Evolutionary conservation across 176 grass and related monocot genomes (phyloP), one percentile per base, ranked within the genome.

Genomic region (Triticum turgidum): DNA sequence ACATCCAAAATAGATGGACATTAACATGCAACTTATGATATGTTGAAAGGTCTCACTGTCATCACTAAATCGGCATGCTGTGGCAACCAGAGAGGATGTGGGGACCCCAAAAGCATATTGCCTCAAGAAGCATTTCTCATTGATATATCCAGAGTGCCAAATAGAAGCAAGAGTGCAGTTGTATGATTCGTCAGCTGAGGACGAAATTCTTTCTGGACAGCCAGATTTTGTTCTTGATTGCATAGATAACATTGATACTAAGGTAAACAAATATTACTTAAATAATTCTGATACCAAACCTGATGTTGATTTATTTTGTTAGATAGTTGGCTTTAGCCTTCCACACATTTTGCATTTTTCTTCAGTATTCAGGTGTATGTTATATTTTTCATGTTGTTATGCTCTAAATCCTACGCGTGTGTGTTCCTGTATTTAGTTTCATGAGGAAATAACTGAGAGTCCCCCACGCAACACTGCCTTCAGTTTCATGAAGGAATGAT

Each of bases 181-280:
- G 59, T 99, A 94, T 52, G 94, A 94, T 85, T 51, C 87, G 73
- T 90, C 93, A 30, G 88, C 90, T 5, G 94, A 99, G 80, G 92
- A 85, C 11, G 97, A 96, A 79, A 94, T 99, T 92, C 87, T 99
- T 20, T 94, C 92, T 76, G 97, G 97, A 76, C 75, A 90, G 77
- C 97, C 97, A 76, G 97, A 99, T 73, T 99, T 94, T 88, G 94
- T 99, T 88, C 97, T 99, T 77, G 97, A 99, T 90, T 99, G 97
- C 89, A 99, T 99, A 75, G 92, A 96, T 91, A 98, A 98, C 77
- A 98, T 98, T 61, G 97, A 96, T 88, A 98, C 94, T 0, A 98
- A 96, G 93, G 97, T 98, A 88, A 89, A 79, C 6, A 44, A 83
- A 37, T 85, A 35, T 9, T 51, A 11, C 44, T 59, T 41, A 52